Conservation (phyloP, 31 red algal species). For the Asparagopsis taxiformis region DNA sequence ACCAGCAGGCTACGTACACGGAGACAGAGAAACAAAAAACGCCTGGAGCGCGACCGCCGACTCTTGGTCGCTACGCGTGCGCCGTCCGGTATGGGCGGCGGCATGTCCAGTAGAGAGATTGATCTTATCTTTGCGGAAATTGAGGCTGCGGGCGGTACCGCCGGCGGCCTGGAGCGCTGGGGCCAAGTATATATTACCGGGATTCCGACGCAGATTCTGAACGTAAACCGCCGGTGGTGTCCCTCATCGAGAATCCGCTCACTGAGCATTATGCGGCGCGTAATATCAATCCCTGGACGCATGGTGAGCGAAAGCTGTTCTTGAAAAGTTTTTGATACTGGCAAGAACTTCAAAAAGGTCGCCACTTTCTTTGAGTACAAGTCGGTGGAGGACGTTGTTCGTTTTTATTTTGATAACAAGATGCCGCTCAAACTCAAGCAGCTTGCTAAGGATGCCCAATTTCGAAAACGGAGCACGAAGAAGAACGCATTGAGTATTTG, state of each 20-base stretch:
- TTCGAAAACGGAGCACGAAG: conserved; percentile 47
- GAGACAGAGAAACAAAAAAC: not conserved
- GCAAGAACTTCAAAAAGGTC: conserved; percentile 90
- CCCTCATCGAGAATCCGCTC: conserved; percentile 65
- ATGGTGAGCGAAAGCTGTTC: conserved; percentile 80
- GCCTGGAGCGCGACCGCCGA: conserved; percentile 21
- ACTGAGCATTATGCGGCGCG: conserved; percentile 51
- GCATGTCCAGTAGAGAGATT: conserved; percentile 55
- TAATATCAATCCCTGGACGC: conserved; percentile 92
- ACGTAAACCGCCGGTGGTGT: no score
- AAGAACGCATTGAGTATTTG: conserved; percentile 35
- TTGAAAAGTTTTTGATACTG: conserved; percentile 70
- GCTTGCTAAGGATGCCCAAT: conserved; percentile 56
- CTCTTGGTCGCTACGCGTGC: conserved; percentile 60
- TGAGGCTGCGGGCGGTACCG: conserved; percentile 70
- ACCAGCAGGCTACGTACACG: conserved; percentile 1
- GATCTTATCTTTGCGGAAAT: conserved; percentile 62
- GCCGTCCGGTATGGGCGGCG: conserved; percentile 31
- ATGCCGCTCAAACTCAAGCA: conserved; percentile 75
- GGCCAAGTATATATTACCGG: conserved; percentile 57
- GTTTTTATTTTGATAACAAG: conserved; percentile 94
- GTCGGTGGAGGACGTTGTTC: conserved; percentile 84
- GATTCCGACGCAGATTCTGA: conserved; percentile 59
- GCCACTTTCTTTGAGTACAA: conserved; percentile 90
- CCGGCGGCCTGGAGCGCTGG: conserved; percentile 76